A percentile compares a stretch with the other conserved stretches of the same genome.
These are phyloP conservation scores for Erysimum cheiri DNA, from an alignment of 441 rosid genomes.

Conservation along the genomic window DNA sequence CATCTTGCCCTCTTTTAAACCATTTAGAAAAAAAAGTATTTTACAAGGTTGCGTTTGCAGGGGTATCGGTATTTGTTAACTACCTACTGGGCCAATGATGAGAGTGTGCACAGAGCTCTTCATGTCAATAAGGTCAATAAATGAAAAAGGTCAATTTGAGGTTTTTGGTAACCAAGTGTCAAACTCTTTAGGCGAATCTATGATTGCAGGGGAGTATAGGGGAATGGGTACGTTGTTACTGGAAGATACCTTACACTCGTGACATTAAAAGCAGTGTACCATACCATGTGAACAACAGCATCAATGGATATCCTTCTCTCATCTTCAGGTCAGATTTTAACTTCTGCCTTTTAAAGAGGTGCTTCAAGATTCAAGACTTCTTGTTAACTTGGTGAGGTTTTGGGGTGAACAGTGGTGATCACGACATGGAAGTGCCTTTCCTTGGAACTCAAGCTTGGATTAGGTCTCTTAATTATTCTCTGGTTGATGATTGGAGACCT, in stretches of 20 bases:
- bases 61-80: constrained; percentile 47
- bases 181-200: not conserved
- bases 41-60: constrained; percentile 42
- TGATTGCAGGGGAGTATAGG: constrained; percentile 10
- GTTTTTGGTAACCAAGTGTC: not conserved
- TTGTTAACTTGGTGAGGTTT: not conserved
- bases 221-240: constrained; percentile 30
- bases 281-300: constrained; percentile 37
- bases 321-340: constrained; percentile 61
- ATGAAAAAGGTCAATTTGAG: not conserved
- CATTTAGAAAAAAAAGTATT: not conserved
- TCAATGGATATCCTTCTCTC: constrained; percentile 57
- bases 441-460: constrained; percentile 78
- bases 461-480: constrained; percentile 58
- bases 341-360: not conserved
- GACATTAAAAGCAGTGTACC: constrained; percentile 41
- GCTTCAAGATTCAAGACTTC: not conserved
- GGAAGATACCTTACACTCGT: not conserved
- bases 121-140: constrained; percentile 23
- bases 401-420: constrained; percentile 64
- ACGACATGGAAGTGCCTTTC: constrained; percentile 57
- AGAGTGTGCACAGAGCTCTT: constrained; percentile 60
- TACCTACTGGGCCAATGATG: constrained; percentile 59
- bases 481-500: constrained; percentile 68
- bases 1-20: constrained; percentile 12